A percentile compares a stretch with the other conserved stretches of the same genome.
These are phyloP conservation scores for Clonostachys rosea DNA, from an alignment of 2,329 filamentous ascomycete species.

Conservation along the genomic window DNA sequence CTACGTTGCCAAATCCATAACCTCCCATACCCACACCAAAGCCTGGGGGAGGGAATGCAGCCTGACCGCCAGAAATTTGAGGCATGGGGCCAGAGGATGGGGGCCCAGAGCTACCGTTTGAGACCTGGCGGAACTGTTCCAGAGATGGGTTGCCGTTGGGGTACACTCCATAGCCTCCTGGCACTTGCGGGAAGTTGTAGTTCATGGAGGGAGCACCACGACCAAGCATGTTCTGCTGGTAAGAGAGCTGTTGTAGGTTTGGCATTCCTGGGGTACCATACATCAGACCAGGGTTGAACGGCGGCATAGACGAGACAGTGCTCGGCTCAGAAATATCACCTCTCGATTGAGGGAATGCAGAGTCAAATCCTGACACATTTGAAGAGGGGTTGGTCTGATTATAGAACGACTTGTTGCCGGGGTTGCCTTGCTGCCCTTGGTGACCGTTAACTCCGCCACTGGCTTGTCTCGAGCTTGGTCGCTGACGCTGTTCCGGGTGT, in stretches of 20 bases:
- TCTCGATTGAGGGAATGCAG: slow-evolving; percentile 45
- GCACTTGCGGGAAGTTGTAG: slow-evolving; percentile 53
- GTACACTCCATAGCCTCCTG: slow-evolving; percentile 50
- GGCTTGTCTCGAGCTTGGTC: slow-evolving; percentile 51
- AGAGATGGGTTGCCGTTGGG: slow-evolving; percentile 39
- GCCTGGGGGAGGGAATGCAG: slow-evolving; percentile 40
- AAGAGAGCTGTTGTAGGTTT: slow-evolving; percentile 49
- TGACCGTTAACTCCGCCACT: slow-evolving; percentile 30
- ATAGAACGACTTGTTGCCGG: slow-evolving; percentile 40
- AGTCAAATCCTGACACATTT: slow-evolving; percentile 40
- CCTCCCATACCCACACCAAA: slow-evolving; percentile 42
- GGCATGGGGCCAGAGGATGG: slow-evolving; percentile 32
- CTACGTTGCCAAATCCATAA: slow-evolving; percentile 39
- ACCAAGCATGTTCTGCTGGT: slow-evolving; percentile 54
- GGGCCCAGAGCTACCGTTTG: slow-evolving; percentile 47
- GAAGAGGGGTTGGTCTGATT: slow-evolving; percentile 39
- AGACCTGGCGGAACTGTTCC: slow-evolving; percentile 51
- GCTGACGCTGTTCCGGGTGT: slow-evolving; percentile 43
- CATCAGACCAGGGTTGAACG: slow-evolving; percentile 46
- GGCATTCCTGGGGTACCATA: slow-evolving; percentile 41
- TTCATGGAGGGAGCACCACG: slow-evolving; percentile 48
- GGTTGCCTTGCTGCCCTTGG: slow-evolving; percentile 33
- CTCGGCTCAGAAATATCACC: slow-evolving; percentile 46
- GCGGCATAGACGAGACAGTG: slow-evolving; percentile 41
- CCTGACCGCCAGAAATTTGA: slow-evolving; percentile 34